These are phyloP conservation scores for Dichotomopilus funicola DNA, from an alignment of 2,329 filamentous ascomycete species.

Conservation along the genomic window DNA sequence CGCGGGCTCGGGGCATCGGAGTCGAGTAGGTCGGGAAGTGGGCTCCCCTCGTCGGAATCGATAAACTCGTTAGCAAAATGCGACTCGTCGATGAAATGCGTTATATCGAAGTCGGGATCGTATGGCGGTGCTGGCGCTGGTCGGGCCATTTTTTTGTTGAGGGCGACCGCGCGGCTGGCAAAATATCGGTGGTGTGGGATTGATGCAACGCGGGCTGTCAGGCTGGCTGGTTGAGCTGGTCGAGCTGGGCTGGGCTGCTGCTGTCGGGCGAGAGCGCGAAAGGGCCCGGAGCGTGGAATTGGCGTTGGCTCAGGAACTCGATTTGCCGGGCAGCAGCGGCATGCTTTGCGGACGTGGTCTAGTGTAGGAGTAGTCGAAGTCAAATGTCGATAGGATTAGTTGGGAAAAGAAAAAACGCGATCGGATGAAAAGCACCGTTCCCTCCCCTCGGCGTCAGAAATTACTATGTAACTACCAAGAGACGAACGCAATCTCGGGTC, in stretches of 20 bases:
- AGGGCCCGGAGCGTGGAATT: neutral
- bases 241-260: too few relatives aligned
- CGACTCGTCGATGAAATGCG: conserved; percentile 7
- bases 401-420: neutral
- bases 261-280: neutral
- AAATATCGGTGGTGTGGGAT: neutral
- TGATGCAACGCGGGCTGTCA: neutral
- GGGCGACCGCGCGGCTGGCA: neutral
- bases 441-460: conserved; percentile 10
- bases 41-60: conserved; percentile 20
- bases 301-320: neutral
- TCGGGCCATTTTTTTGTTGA: conserved; percentile 12
- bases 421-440: neutral
- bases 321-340: neutral
- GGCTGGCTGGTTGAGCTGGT: neutral
- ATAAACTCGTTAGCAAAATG: conserved; percentile 16
- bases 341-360: neutral
- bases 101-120: conserved; percentile 12
- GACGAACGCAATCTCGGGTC: conserved; percentile 5
- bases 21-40: conserved; percentile 12
- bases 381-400: neutral
- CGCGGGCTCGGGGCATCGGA: conserved; percentile 15
- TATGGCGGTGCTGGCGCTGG: neutral
- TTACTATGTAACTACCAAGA: neutral
- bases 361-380: too few relatives aligned